Evolutionary conservation across 2,329 filamentous ascomycete genomes (phyloP).

Genomic region (Arthrobotrys sinensis): DNA sequence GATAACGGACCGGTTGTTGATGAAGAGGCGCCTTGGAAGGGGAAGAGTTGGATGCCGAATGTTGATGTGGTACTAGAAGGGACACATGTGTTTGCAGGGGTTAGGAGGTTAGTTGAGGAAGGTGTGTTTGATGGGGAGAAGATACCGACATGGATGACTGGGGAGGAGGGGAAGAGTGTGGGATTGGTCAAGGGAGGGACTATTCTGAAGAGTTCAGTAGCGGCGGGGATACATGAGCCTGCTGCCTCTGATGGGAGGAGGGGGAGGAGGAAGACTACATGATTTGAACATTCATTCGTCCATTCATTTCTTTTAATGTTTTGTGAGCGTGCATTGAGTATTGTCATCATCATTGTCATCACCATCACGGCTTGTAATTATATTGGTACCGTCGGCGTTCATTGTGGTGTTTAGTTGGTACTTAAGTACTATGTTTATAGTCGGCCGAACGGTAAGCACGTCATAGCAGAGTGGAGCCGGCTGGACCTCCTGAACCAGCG

Average conservation of each 20-base stretch:
- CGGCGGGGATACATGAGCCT: slow-evolving; percentile 40
- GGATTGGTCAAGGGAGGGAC: slow-evolving; percentile 79
- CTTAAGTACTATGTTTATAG: neutral
- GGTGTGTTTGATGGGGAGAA: slow-evolving; percentile 81
- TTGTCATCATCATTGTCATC: neutral
- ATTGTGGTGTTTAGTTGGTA: neutral
- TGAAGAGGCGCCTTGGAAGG: slow-evolving; percentile 59
- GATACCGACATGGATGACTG: slow-evolving; percentile 93
- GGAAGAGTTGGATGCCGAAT: slow-evolving; percentile 72
- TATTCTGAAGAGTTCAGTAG: slow-evolving; percentile 68
- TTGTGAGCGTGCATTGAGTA: slow-evolving; percentile 4
- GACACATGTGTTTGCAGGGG: slow-evolving; percentile 83
- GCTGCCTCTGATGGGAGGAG: slow-evolving; percentile 11
- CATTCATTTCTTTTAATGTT: neutral
- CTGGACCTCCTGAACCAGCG: slow-evolving; percentile 19
- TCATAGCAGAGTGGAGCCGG: slow-evolving; percentile 48
- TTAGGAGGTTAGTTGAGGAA: slow-evolving; percentile 82
- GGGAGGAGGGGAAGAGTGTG: slow-evolving; percentile 84
- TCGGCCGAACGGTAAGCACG: slow-evolving; percentile 47
- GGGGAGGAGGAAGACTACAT: slow-evolving; percentile 36
- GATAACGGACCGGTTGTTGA: slow-evolving; percentile 64
- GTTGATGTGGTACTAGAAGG: slow-evolving; percentile 81
- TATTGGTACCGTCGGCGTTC: slow-evolving; percentile 12
- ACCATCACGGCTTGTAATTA: slow-evolving; percentile 14
- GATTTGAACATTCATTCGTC: neutral